These are phyloP conservation scores for Volvariella volvacea DNA, from an alignment of 1,284 basidiomycete species.

Conservation along the genomic window DNA sequence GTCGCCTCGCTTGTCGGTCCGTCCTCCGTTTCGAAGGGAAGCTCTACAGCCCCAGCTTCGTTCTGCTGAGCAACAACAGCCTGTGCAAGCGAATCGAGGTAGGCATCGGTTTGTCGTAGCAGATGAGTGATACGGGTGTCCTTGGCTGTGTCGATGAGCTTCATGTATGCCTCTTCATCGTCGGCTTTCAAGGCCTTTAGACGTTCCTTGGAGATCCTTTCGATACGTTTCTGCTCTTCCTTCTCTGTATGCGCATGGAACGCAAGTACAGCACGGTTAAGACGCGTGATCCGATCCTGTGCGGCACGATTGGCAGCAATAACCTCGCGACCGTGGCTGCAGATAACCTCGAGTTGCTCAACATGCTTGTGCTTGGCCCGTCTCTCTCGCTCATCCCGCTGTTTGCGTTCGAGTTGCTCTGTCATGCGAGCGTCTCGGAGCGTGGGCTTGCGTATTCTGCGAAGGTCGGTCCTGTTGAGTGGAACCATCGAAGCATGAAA, in stretches of 20 bases:
- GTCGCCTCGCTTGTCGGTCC: slow-evolving; percentile 82
- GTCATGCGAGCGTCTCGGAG: slow-evolving; percentile 88
- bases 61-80: slow-evolving; percentile 94
- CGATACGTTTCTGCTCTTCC: slow-evolving; percentile 98
- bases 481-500: slow-evolving; percentile 89
- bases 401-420: slow-evolving; percentile 87
- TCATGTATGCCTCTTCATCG: slow-evolving; percentile 99
- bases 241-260: slow-evolving; percentile 92
- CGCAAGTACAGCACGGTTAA: slow-evolving; percentile 81
- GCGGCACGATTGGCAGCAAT: slow-evolving; percentile 55
- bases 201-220: slow-evolving; percentile 96
- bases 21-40: slow-evolving; percentile 49
- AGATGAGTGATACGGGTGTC: slow-evolving; percentile 99
- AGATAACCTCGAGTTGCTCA: slow-evolving; percentile 88
- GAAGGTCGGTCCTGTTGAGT: slow-evolving; percentile 88
- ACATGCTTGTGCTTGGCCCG: slow-evolving; percentile 96
- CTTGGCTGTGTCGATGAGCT: slow-evolving; percentile 98
- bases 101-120: slow-evolving; percentile 89
- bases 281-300: slow-evolving; percentile 76
- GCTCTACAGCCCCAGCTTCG: slow-evolving; percentile 51
- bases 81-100: slow-evolving; percentile 92
- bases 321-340: slow-evolving; percentile 78
- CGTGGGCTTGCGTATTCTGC: slow-evolving; percentile 81
- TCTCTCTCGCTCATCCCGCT: slow-evolving; percentile 88
- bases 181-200: slow-evolving; percentile 96